Percentiles rank a stretch among this genome's conserved stretches.
phyloP scores from a whole-genome alignment of 2,329 filamentous ascomycete species.

The Ceratocystiopsis minuta region DNA sequence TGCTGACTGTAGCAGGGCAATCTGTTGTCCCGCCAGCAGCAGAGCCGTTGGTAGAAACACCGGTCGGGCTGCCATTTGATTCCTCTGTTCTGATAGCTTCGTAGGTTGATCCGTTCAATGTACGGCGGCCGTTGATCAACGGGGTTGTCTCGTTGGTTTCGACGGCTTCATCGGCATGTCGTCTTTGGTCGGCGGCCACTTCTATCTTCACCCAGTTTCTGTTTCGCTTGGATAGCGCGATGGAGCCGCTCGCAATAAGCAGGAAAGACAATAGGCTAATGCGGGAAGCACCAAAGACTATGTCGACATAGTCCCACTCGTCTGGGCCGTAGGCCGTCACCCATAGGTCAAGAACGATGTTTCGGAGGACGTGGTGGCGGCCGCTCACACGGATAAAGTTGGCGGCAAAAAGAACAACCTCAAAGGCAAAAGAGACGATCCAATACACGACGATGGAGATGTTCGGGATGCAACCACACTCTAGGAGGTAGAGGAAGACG shows the following conservation, averaged over 20 bases:
- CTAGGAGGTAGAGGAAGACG: constrained; percentile 36
- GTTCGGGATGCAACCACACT: constrained; percentile 59
- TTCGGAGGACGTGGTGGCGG: constrained; percentile 14
- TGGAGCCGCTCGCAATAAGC: no score
- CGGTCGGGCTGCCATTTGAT: no score
- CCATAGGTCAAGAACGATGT: constrained; percentile 21
- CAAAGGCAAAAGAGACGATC: constrained; percentile 53
- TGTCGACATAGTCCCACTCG: constrained; percentile 45
- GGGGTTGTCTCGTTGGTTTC: constrained; percentile 40
- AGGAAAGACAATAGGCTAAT: constrained; percentile 23
- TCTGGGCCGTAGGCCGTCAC: constrained; percentile 17
- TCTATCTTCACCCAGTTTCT: constrained; percentile 12
- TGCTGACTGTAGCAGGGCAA: constrained; percentile 8
- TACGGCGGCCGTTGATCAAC: constrained; percentile 26
- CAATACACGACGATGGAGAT: constrained; percentile 66
- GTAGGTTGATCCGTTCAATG: constrained; percentile 15
- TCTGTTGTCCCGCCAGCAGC: constrained; percentile 5
- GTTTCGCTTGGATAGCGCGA: constrained; percentile 3
- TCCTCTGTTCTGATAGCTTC: constrained; percentile 1
- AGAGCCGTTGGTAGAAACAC: constrained; percentile 4
- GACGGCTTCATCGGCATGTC: constrained; percentile 3
- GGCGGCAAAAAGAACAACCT: constrained; percentile 51
- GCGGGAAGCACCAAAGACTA: constrained; percentile 49
- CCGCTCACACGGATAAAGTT: constrained; percentile 52
- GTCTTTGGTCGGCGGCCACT: no score